phyloP scores from a whole-genome alignment of 2,329 filamentous ascomycete genomes.

The Metarhizium humberi region DNA sequence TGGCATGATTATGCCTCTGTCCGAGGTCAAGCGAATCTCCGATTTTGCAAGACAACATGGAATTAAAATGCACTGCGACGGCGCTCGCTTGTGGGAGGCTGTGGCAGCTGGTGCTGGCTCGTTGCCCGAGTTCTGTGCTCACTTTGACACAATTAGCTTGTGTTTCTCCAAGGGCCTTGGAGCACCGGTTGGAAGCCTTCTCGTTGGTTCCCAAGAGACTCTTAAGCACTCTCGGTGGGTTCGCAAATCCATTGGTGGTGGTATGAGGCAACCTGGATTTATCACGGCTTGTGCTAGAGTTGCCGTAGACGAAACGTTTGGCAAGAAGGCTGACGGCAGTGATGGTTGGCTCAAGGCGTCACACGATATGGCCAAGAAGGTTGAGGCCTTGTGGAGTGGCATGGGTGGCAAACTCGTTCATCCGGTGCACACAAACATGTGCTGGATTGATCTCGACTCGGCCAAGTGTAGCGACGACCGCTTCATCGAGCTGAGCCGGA shows the following conservation, averaged over 20 bases:
- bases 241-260: slow-evolving; percentile 67
- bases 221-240: slow-evolving; percentile 32
- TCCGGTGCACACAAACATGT: slow-evolving; percentile 85
- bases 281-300: slow-evolving; percentile 63
- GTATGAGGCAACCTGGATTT: slow-evolving; percentile 63
- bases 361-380: slow-evolving; percentile 52
- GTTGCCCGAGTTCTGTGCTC: slow-evolving; percentile 55
- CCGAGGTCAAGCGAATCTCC: slow-evolving; percentile 60
- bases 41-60: slow-evolving; percentile 55
- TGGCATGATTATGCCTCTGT: slow-evolving; percentile 68
- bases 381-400: slow-evolving; percentile 61
- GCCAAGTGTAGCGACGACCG: slow-evolving; percentile 34
- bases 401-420: slow-evolving; percentile 59
- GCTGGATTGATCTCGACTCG: slow-evolving; percentile 67
- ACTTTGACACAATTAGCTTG: slow-evolving; percentile 66
- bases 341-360: slow-evolving; percentile 50
- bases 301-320: slow-evolving; percentile 46
- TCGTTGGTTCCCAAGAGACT: slow-evolving; percentile 42
- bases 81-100: slow-evolving; percentile 75
- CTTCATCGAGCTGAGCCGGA: slow-evolving; percentile 30
- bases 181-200: slow-evolving; percentile 68
- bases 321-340: slow-evolving; percentile 23
- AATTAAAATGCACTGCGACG: slow-evolving; percentile 68
- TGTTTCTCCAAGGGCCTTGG: slow-evolving; percentile 80
- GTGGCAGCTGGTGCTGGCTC: slow-evolving; percentile 60